Evolutionary conservation across 2,329 filamentous ascomycete genomes (phyloP), one percentile per base, ranked within the genome.

Genomic region (Colletotrichum liaoningense): DNA sequence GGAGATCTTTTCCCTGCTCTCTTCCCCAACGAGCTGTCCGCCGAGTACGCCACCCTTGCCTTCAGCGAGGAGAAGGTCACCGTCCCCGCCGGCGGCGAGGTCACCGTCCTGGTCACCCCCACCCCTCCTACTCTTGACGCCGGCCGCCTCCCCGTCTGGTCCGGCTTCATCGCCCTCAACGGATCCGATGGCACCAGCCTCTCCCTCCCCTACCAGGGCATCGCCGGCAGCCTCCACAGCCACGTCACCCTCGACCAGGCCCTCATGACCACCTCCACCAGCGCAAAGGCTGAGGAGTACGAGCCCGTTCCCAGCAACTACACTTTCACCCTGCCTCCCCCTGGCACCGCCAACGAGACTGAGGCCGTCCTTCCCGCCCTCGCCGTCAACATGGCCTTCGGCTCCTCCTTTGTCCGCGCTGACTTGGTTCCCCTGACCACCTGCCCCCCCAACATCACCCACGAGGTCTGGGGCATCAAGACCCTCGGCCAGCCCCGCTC

Each of bases 11-110:
- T 80, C 58, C 84, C 87, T 0, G 79, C 80, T 12, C 19, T 67
- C 0, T 89, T 88, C 76, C 87, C 88, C 30, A 87, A 86, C 35
- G 82, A 86, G 9, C 78, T 86, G 6, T 78, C 82, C 1, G 76
- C 79, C n/a, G 79, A 81, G 30, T 82, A 83, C 55, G 88, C 88
- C 11, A 82, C 81, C 1, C 75, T 90, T 35, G 77, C 78, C 55
- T 84, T 89, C 65, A 84, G 80, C 76, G 77, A 81, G 63, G 79
- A 82, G 75, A 81, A 83, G 26, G 80, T 91, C 63, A 87, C 84
- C 0, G 77, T 90, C 12, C 77, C 78, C 1, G 81, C 83, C 3
- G 83, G 83, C 8, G 77, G 86, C 70, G 83, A 83, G n/a, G 83
- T 85, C 72, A 83, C 83, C 0, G 79, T 90, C 66, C 80, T 83